Evolutionary conservation across 225 moss, liverwort and hornwort genomes (phyloP), one percentile per base, ranked within the genome.

Genomic region (Neckera pumila): DNA sequence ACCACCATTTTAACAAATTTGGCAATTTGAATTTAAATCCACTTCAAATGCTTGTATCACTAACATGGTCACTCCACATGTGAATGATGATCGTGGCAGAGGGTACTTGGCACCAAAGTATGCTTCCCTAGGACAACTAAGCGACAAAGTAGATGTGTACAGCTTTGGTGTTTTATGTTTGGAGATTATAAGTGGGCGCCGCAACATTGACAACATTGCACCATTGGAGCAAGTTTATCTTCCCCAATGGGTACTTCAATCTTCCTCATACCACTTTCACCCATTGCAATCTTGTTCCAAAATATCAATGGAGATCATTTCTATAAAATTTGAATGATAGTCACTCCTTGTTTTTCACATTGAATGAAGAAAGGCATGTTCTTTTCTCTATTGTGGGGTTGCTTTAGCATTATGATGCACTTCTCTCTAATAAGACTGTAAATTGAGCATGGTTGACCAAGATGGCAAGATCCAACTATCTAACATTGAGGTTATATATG

Each of bases 231-330:
- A 34, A 76, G 51, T 76, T 76, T 51, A 76, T 34, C 76, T 76
- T 21, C 33, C 51, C 8, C 76, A 76, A 51, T 76, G 51, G 76
- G 76, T 76, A 76, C 13, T 33, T 33, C 51, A 51, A 3, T 76
- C 33, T 76, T 20, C 8, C 8, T 51, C 51, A 4, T 18, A 4
- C 76, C 21, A 20, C 5, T 13, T 8, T 33, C 20, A 33, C 20
- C 3, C 12, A 8, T 33, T 49, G 47, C 3, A 51, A 0, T 75
- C 49, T 74, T 0, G 0, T 4, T 31, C 31, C 4, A 7, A 9
- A 7, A 42, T 1, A 2, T 75, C 18, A 31, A 11, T 47, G 13
- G 13, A 7, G 4, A 13, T 0, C 12, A 74, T 74, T 7, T 11
- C 2, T 18, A 0, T 31, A 74, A 4, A 4, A 31, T 12, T 47